Base-by-base conservation (phyloP, 2,329 filamentous ascomycete genomes). In the Paramyrothecium sp. region DNA sequence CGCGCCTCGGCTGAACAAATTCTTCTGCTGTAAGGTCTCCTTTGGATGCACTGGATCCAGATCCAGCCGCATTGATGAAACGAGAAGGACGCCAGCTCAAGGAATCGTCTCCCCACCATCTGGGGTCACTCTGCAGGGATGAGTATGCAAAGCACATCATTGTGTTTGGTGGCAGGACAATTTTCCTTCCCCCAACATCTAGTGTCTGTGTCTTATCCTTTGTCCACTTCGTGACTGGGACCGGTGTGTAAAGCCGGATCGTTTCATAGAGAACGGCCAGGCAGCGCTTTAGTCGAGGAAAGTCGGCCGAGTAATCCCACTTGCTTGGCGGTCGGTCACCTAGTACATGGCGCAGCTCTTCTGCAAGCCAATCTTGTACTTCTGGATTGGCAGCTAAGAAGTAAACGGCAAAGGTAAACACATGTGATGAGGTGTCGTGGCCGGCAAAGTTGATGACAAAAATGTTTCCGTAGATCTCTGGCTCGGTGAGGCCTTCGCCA, bases 361-460 rank as follows among this genome's bases (percentile, higher is more conserved):
- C 71, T 0, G 69, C 64, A 0, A 80, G 51, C 78, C 77, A 81
- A 3, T 75, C 70, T 57, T 82, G 80, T 3, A 78, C 71, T 3
- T 74, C 66, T 0, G 75, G 78, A 46, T 78, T 60, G 0, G 73
- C 69, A 2, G 80, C 78, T 2, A 83, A 68, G 10, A 80, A 74
- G 8, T 74, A 64, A 1, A 80, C 63, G 1, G 73, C 67, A 54
- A 74, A 81, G 1, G 73, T 71, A 7, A 82, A 63, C 0, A 74
- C 75, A 26, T 78, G 75, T 1, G 80, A 77, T 0, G 78, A 79
- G 0, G 80, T 81, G 58, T 83, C 80, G 56, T 82, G 78, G 0
- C 81, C 81, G 0, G 81, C 80, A 53, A 82, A 70, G 51, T 78
- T 81, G 58, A 81, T 73, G 1, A 77, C 67, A 54, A 79, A 80